These are phyloP conservation scores for Myochromella boudieri DNA, from an alignment of 768 basidiomycete genomes.

Conservation along the genomic window DNA sequence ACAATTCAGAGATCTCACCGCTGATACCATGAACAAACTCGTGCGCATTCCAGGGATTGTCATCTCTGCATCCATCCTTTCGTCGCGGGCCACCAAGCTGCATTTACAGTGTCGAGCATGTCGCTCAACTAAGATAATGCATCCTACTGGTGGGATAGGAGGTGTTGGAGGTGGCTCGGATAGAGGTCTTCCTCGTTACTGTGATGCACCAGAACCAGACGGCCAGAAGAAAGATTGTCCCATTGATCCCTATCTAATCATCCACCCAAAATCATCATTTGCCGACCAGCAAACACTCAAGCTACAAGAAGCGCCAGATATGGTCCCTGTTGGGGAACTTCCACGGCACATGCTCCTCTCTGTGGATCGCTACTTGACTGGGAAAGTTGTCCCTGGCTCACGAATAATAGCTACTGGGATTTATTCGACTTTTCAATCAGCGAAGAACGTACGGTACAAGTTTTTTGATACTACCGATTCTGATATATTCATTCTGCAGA, in stretches of 20 bases:
- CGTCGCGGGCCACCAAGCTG: slow-evolving; percentile 89
- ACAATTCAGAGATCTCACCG: slow-evolving; percentile 91
- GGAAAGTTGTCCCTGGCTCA: slow-evolving; percentile 94
- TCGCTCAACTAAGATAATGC: slow-evolving; percentile 73
- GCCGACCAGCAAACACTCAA: slow-evolving; percentile 96
- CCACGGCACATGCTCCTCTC: slow-evolving; percentile 94
- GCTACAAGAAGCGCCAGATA: slow-evolving; percentile 97
- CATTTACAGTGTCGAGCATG: slow-evolving; percentile 93
- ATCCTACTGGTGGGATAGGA: slow-evolving; percentile 76
- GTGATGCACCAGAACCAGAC: slow-evolving; percentile 76
- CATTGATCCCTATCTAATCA: slow-evolving; percentile 91
- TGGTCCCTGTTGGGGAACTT: slow-evolving; percentile 98
- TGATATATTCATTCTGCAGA: slow-evolving; percentile 37
- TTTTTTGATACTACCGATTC: neutral
- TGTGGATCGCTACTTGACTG: slow-evolving; percentile 87
- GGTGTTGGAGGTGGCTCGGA: slow-evolving; percentile 88
- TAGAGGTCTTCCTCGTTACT: slow-evolving; percentile 80
- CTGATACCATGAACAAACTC: slow-evolving; percentile 92
- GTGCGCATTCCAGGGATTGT: slow-evolving; percentile 98
- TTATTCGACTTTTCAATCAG: slow-evolving; percentile 92
- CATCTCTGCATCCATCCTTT: slow-evolving; percentile 92
- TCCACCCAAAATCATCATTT: slow-evolving; percentile 92
- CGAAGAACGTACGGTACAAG: slow-evolving; percentile 67
- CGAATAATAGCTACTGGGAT: slow-evolving; percentile 94
- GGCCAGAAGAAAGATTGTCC: slow-evolving; percentile 95